A percentile compares a stretch with the other conserved stretches of the same genome.
These are phyloP conservation scores for Fusarium humuli DNA, from an alignment of 2,329 filamentous ascomycete genomes.

Conservation along the genomic window DNA sequence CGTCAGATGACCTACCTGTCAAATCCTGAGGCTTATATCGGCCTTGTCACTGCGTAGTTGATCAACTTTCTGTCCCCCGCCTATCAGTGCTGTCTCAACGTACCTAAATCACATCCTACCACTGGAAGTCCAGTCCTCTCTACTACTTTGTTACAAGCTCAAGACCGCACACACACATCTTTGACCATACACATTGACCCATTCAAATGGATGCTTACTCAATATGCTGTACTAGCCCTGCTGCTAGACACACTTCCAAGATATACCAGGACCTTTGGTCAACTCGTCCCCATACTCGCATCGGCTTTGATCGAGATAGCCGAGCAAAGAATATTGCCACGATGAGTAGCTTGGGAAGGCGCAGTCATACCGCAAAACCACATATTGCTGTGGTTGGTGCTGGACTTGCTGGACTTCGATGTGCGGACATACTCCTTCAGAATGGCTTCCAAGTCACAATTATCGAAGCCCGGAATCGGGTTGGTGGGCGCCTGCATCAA, in stretches of 20 bases:
- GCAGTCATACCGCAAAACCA: slow-evolving; percentile 50
- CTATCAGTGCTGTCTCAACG: slow-evolving; percentile 26
- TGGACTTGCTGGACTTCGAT: slow-evolving; percentile 76
- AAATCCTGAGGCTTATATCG: slow-evolving; percentile 41
- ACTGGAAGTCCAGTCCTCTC: slow-evolving; percentile 38
- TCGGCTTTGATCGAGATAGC: slow-evolving; percentile 50
- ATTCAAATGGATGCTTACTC: slow-evolving; percentile 64
- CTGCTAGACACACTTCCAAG: slow-evolving; percentile 57
- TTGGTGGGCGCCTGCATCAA: slow-evolving; percentile 74
- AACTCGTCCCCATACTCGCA: slow-evolving; percentile 53
- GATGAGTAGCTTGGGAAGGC: slow-evolving; percentile 48
- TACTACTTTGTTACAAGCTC: slow-evolving; percentile 5
- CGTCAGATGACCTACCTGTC: slow-evolving; percentile 39
- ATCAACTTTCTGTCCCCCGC: slow-evolving; percentile 6
- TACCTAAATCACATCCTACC: slow-evolving; percentile 9
- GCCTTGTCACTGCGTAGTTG: slow-evolving; percentile 15
- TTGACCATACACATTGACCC: slow-evolving; percentile 1
- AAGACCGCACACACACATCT: not conserved
- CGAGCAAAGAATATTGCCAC: slow-evolving; percentile 46
- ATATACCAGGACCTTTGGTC: slow-evolving; percentile 63
- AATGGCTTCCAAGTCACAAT: slow-evolving; percentile 76
- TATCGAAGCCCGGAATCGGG: slow-evolving; percentile 73
- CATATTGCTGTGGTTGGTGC: slow-evolving; percentile 77
- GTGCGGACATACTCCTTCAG: slow-evolving; percentile 73
- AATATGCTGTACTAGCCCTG: slow-evolving; percentile 60